phyloP scores from a whole-genome alignment of 2,329 filamentous ascomycete species.

The Tolypocladium amazonense region DNA sequence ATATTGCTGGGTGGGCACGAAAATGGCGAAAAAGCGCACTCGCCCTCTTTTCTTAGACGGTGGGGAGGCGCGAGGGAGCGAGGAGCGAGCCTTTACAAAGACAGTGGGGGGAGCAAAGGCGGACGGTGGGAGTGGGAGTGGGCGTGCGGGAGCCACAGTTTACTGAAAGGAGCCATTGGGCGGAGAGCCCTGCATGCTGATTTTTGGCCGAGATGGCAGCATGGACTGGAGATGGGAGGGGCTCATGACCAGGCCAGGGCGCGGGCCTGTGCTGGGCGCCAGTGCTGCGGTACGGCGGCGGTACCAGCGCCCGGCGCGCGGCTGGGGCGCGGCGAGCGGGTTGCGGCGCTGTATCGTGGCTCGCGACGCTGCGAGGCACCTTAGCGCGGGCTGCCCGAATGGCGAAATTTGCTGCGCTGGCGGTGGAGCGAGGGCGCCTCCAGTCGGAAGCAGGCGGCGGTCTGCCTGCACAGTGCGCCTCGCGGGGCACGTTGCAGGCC shows the following conservation, averaged over 20 bases:
- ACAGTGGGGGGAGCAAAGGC: background rate
- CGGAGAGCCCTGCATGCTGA: background rate
- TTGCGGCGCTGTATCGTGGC: background rate
- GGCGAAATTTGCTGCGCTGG: background rate
- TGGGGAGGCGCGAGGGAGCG: background rate
- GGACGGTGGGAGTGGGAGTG: background rate
- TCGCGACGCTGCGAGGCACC: background rate
- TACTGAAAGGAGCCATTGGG: background rate
- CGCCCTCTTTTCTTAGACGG: background rate
- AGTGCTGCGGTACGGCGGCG: background rate
- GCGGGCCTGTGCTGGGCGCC: background rate
- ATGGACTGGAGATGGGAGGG: background rate
- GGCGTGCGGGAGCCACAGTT: background rate
- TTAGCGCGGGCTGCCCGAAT: background rate
- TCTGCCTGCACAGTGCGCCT: background rate
- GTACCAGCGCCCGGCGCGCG: background rate
- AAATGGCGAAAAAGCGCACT: slow-evolving; percentile 1
- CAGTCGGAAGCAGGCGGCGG: background rate
- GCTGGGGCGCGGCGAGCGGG: background rate
- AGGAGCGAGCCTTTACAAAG: background rate
- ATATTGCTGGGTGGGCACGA: slow-evolving; percentile 5
- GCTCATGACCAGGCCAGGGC: background rate
- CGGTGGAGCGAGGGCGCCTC: background rate
- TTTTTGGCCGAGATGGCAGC: background rate
- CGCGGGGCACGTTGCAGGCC: background rate